A percentile compares a stretch with the other conserved stretches of the same genome.
phyloP scores from a whole-genome alignment of 768 basidiomycete genomes.

The Phallus indusiatus region DNA sequence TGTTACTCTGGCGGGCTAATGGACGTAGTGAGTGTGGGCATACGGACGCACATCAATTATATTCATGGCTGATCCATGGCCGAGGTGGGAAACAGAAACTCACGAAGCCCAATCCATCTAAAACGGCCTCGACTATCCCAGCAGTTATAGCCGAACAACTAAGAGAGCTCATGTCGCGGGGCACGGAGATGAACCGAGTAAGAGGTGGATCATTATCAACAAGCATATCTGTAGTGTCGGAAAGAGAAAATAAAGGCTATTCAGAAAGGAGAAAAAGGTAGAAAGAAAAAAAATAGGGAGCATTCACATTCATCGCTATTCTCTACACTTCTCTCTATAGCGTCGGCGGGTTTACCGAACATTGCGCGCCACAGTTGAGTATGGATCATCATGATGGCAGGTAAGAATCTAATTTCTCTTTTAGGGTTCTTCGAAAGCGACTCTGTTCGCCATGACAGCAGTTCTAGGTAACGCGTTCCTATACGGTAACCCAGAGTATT shows the following conservation, averaged over 20 bases:
- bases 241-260: slow-evolving; percentile 1
- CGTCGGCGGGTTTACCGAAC: slow-evolving; percentile 90
- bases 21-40: slow-evolving; percentile 10
- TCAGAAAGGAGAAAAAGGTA: background rate
- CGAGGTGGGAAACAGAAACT: slow-evolving; percentile 25
- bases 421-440: slow-evolving; percentile 81
- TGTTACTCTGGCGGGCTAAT: slow-evolving; percentile 89
- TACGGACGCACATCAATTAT: slow-evolving; percentile 1
- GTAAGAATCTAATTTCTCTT: slow-evolving; percentile 83
- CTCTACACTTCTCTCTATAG: slow-evolving; percentile 92
- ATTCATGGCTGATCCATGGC: background rate
- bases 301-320: slow-evolving; percentile 88
- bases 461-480: slow-evolving; percentile 77
- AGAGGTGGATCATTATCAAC: slow-evolving; percentile 92
- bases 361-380: slow-evolving; percentile 93
- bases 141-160: slow-evolving; percentile 98
- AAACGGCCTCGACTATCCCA: slow-evolving; percentile 92
- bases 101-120: slow-evolving; percentile 91
- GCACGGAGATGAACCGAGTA: slow-evolving; percentile 88
- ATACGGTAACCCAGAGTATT: slow-evolving; percentile 91
- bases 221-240: slow-evolving; percentile 94
- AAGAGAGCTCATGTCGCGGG: slow-evolving; percentile 86
- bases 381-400: slow-evolving; percentile 88
- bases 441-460: slow-evolving; percentile 75
- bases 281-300: background rate